Evolutionary conservation across 2,329 filamentous ascomycete genomes (phyloP).

Genomic region (Hypomyces rosellus): DNA sequence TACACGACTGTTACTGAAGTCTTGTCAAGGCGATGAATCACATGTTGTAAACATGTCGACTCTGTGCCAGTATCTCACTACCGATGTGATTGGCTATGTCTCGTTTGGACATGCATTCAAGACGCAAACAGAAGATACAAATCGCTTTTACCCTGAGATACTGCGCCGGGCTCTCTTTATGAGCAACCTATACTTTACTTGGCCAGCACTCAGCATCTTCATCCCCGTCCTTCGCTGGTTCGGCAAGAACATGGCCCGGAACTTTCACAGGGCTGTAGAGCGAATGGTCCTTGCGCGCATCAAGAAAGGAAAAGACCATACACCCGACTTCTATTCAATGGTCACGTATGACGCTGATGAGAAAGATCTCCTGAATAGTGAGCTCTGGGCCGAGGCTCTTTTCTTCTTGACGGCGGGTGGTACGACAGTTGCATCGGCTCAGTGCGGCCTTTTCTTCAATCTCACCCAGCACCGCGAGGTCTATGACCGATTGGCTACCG

Average conservation of each 20-base stretch:
- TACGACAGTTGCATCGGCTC: background rate
- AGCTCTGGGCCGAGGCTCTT: constrained; percentile 5
- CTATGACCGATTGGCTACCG: constrained; percentile 23
- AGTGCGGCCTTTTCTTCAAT: constrained; percentile 30
- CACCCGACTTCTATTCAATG: background rate
- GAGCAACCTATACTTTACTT: background rate
- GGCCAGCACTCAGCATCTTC: background rate
- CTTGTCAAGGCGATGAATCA: background rate
- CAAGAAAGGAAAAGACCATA: background rate
- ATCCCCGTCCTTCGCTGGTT: background rate
- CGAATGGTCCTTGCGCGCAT: constrained; percentile 1
- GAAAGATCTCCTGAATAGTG: background rate
- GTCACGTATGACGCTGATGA: background rate
- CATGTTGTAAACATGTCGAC: background rate
- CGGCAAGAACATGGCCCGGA: background rate
- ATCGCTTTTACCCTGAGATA: background rate
- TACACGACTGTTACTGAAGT: background rate
- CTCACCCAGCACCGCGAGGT: constrained; percentile 26
- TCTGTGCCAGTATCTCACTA: background rate
- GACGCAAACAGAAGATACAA: constrained; percentile 4
- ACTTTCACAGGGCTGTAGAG: background rate
- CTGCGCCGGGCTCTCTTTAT: background rate
- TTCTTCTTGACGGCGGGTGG: constrained; percentile 3
- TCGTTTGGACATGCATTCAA: constrained; percentile 2
- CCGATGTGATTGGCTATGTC: constrained; percentile 1